Percentiles rank a stretch among this genome's conserved stretches.
Evolutionary conservation across 139 green algal species (phyloP).

Genomic region (Micromonas commoda): DNA sequence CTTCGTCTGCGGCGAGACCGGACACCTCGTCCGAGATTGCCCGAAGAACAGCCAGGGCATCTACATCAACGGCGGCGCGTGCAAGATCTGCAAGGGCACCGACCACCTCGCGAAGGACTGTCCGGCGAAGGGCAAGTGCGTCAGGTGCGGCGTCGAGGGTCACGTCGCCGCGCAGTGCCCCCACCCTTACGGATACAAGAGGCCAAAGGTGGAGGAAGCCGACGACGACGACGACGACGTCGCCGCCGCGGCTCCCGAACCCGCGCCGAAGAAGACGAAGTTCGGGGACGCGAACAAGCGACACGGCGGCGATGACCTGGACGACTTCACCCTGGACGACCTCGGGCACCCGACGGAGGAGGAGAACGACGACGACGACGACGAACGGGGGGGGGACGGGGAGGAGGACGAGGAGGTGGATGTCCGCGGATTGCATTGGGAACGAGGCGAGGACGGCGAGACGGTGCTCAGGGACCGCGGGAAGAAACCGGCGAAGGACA

Average conservation of each 20-base stretch:
- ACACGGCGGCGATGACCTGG: neutral
- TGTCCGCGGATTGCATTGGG: no score
- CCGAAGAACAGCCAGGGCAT: slow-evolving; percentile 29
- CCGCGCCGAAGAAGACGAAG: neutral
- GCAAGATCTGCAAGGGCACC: slow-evolving; percentile 23
- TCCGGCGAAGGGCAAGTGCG: slow-evolving; percentile 18
- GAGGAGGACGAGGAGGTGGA: neutral
- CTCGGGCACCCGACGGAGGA: neutral
- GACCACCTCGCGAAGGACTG: slow-evolving; percentile 29
- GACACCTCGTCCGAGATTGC: slow-evolving; percentile 23
- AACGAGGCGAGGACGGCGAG: neutral
- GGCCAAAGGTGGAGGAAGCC: no score
- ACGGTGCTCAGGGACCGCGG: neutral
- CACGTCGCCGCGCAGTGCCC: slow-evolving; percentile 10
- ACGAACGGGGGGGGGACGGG: neutral
- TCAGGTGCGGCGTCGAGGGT: slow-evolving; percentile 8
- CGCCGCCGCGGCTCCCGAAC: no score
- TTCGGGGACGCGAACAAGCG: neutral
- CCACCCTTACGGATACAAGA: neutral
- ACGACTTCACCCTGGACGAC: neutral
- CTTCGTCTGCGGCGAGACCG: slow-evolving; percentile 31
- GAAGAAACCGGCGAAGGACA: neutral
- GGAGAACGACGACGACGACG: neutral
- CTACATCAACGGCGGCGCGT: slow-evolving; percentile 28
- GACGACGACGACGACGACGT: no score